Base-by-base conservation (phyloP, 108 stramenopile species). In the Pseudonitzschia multistriata region DNA sequence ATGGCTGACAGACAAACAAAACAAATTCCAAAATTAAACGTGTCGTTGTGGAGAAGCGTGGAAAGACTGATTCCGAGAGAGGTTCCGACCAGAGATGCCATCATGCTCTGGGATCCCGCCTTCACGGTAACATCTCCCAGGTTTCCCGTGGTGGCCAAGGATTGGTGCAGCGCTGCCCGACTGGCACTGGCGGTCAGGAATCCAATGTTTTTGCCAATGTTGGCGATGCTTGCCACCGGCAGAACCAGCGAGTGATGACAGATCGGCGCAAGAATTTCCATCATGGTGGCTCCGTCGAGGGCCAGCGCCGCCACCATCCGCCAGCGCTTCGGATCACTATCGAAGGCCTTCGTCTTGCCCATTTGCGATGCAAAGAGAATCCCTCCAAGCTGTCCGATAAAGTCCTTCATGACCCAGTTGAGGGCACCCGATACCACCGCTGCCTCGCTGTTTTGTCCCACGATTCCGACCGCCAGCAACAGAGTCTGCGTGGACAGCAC, bases 391-490 rank as follows among this genome's bases (percentile, higher is more conserved):
- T 96, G 96, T 5, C 98, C 98, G 13, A 76, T 37, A 19, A 97
- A 97, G 68, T 98, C 98, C 79, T 98, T 98, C 66, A 98, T 82
- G 6, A 98, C 91, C 98, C 98, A 98, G 72, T 97, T 97, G 19
- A 97, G 71, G n/a, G 96, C 92, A 34, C 97, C 98, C 7, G 29
- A 98, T 95, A n/a, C 89, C 75, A 15, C 29, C n/a, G 35, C 22
- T 40, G 39, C 36, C 57, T 21, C n/a, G 35, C 22, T 40, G 39
- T 37, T 62, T 57, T 86, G 88, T 8, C 84, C 87, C 13, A 96
- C 94, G 0, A 97, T 83, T 15, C 97, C 97, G 4, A 97, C 93
- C 3, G 96, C 96, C 47, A 91, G 70, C 25, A 99, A 77, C 15
- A 98, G 76, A 3, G 90, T 79, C 70, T 97, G 96, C 30, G 92